Evolutionary conservation across 208 protist genomes (phyloP).

Genomic region (Crithidia mellificae): DNA sequence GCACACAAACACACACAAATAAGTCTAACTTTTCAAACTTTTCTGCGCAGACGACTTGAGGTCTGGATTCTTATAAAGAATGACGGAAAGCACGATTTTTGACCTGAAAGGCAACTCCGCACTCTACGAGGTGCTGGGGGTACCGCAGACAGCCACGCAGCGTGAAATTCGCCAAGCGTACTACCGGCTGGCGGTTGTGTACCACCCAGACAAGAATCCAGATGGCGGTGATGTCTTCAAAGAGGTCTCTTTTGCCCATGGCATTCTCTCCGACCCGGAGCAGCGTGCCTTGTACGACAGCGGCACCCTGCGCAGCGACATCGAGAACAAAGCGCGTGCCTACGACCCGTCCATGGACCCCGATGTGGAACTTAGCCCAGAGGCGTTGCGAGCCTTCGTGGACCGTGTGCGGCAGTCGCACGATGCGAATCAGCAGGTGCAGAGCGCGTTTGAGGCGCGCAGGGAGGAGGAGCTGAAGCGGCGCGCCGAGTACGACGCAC

Average conservation of each 20-base stretch:
- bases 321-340: slow-evolving; percentile 59
- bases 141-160: slow-evolving; percentile 54
- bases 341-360: slow-evolving; percentile 88
- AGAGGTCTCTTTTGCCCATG: slow-evolving; percentile 83
- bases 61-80: too few species aligned
- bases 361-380: slow-evolving; percentile 69
- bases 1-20: too few species aligned
- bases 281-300: slow-evolving; percentile 82
- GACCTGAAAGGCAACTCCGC: slow-evolving; percentile 71
- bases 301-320: slow-evolving; percentile 54
- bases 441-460: slow-evolving; percentile 66
- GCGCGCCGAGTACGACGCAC: slow-evolving; percentile 79
- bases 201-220: slow-evolving; percentile 92
- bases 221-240: slow-evolving; percentile 81
- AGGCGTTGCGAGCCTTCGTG: slow-evolving; percentile 81
- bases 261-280: slow-evolving; percentile 78
- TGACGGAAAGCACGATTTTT: slow-evolving; percentile 46
- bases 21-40: background rate
- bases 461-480: slow-evolving; percentile 83
- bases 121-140: slow-evolving; percentile 82
- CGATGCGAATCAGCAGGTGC: slow-evolving; percentile 38
- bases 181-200: slow-evolving; percentile 81
- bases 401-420: slow-evolving; percentile 62
- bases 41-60: background rate
- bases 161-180: slow-evolving; percentile 86